phyloP scores from a whole-genome alignment of 116 monocot species.

The Phalaenopsis hybrid region DNA sequence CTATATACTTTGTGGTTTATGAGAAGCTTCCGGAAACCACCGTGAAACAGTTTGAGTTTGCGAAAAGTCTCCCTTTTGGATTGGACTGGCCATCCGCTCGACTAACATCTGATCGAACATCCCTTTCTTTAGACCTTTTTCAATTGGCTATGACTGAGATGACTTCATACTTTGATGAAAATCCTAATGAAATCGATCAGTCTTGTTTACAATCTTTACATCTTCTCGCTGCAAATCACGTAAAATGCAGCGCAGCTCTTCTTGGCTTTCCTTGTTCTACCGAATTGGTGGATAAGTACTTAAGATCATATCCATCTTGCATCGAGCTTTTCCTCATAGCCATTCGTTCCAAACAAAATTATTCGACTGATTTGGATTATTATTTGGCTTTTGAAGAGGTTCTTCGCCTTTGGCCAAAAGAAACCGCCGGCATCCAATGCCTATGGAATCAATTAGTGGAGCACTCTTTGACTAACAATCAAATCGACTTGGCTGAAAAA shows the following conservation, averaged over 20 bases:
- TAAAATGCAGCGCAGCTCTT: conserved; percentile 49
- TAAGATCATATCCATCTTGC: conserved; percentile 50
- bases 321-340: conserved; percentile 53
- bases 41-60: conserved; percentile 47
- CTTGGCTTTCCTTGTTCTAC: conserved; percentile 32
- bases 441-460: conserved; percentile 82
- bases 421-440: conserved; percentile 50
- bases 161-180: conserved; percentile 18
- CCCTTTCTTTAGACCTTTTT: conserved; percentile 36
- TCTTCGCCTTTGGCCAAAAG: conserved; percentile 51
- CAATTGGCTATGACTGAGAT: conserved; percentile 28
- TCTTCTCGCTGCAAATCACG: conserved; percentile 52
- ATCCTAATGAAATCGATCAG: conserved; percentile 7
- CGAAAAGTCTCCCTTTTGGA: conserved; percentile 48
- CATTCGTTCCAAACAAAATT: conserved; percentile 24
- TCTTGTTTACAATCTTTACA: conserved; percentile 31
- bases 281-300: conserved; percentile 50
- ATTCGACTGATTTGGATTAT: conserved; percentile 7
- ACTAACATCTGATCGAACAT: conserved; percentile 25
- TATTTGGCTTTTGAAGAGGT: conserved; percentile 48
- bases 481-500: conserved; percentile 31
- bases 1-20: conserved; percentile 51
- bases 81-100: conserved; percentile 58
- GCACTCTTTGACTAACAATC: conserved; percentile 30
- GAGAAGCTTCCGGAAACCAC: conserved; percentile 64